Percentiles rank a stretch among this genome's conserved stretches.
phyloP scores from a whole-genome alignment of 2,329 filamentous ascomycete genomes.

The Aspergillus unguis region DNA sequence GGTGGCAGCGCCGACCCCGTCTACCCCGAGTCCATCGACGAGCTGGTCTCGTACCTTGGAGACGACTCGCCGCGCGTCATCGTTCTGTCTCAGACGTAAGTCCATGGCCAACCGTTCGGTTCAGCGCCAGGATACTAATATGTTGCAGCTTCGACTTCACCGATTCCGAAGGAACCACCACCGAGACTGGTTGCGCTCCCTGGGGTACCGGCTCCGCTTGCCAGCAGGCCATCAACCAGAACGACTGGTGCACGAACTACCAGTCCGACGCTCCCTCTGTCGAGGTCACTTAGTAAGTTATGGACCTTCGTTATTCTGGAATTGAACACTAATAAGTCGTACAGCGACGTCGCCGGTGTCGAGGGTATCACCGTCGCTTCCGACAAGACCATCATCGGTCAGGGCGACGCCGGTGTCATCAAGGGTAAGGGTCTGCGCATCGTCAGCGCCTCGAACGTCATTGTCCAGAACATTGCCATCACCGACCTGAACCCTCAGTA shows the following conservation, averaged over 20 bases:
- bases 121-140: too few relatives aligned
- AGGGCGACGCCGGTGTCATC: constrained; percentile 53
- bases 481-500: constrained; percentile 56
- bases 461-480: constrained; percentile 47
- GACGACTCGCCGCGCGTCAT: constrained; percentile 56
- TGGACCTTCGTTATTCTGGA: too few relatives aligned
- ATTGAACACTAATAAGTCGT: constrained; percentile 17
- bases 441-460: constrained; percentile 52
- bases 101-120: not conserved
- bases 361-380: constrained; percentile 52
- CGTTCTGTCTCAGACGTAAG: constrained; percentile 37
- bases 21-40: constrained; percentile 52
- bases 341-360: constrained; percentile 50
- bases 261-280: constrained; percentile 51
- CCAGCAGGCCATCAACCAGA: constrained; percentile 60
- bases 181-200: constrained; percentile 53
- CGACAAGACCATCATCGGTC: constrained; percentile 58
- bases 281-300: constrained; percentile 35
- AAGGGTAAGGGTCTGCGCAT: constrained; percentile 58
- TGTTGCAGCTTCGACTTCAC: constrained; percentile 20
- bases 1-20: constrained; percentile 55
- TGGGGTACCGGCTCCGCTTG: constrained; percentile 53
- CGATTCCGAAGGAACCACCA: constrained; percentile 38
- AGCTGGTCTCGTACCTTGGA: constrained; percentile 60
- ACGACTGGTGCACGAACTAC: constrained; percentile 60